Base-by-base conservation (phyloP, 2,329 filamentous ascomycete species). In the Mycosphaerella sp. region DNA sequence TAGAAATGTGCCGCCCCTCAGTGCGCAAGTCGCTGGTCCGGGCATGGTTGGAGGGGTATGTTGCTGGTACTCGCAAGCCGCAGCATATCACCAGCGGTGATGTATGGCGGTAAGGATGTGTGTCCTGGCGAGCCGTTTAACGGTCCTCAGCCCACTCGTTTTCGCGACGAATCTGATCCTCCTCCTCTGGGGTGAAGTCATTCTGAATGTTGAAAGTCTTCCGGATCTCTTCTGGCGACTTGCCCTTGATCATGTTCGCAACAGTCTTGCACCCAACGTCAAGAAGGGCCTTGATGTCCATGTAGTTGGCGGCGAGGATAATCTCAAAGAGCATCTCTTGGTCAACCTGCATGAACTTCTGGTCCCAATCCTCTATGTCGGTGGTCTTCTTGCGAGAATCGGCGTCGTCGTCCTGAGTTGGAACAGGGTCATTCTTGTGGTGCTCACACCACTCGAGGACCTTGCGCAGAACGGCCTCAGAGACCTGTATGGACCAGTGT, bases 181-280 rank as follows among this genome's bases (percentile, higher is more conserved):
- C 93, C 76, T 98, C 93, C 74, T 98, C 93, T 2, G 92, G 89
- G 0, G 93, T 97, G 76, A 98, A 98, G 73, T 98, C 93, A 67
- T 98, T 98, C 68, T 95, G 93, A 68, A 98, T 98, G 77, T 98
- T 98, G 79, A 98, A 98, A 0, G 93, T 98, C 81, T 97, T 98
- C 48, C 93, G 88, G 67, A 98, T 98, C 78, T 98, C 93, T 72
- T 98, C 93, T 2, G 93, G 93, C 0, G 90, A 95, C 81, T 98
- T 98, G 76, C 93, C 93, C 87, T 98, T 98, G 80, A 98, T 98
- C 93, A 98, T 98, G 77, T 98, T 98, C 59, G 93, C 93, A 12
- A 98, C 93, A 0, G 93, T 98, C 83, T 98, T 98, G 83, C 93
- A 98, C 59, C 93, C 93, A 56, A 97, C 92, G 62, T 98, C 93